phyloP scores from a whole-genome alignment of 2,329 filamentous ascomycete genomes.

The Daldinia eschscholtzii region DNA sequence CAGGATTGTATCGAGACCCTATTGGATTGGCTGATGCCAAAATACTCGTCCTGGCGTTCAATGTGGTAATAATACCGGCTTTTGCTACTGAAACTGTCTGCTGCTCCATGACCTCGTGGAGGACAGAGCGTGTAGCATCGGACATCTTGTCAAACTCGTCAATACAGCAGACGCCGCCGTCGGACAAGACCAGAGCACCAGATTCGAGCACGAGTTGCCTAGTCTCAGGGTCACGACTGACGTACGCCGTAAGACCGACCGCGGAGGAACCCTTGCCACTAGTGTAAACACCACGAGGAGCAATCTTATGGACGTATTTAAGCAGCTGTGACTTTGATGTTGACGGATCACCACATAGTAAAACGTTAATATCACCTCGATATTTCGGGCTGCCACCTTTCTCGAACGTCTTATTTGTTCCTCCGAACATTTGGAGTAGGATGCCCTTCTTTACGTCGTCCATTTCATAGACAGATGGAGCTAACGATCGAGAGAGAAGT shows the following conservation, averaged over 20 bases:
- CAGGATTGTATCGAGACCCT: slow-evolving; percentile 96
- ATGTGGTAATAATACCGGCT: slow-evolving; percentile 94
- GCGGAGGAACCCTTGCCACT: slow-evolving; percentile 85
- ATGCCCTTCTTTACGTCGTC: slow-evolving; percentile 99
- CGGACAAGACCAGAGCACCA: slow-evolving; percentile 81
- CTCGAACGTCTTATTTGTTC: slow-evolving; percentile 97
- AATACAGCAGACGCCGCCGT: slow-evolving; percentile 86
- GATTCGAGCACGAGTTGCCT: slow-evolving; percentile 85
- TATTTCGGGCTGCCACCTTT: slow-evolving; percentile 97
- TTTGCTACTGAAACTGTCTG: slow-evolving; percentile 88
- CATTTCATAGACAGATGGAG: slow-evolving; percentile 96
- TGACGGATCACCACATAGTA: slow-evolving; percentile 96
- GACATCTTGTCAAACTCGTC: slow-evolving; percentile 92
- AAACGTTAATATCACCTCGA: slow-evolving; percentile 95
- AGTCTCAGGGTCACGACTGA: slow-evolving; percentile 83
- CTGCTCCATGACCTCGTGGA: slow-evolving; percentile 91
- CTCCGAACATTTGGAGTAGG: slow-evolving; percentile 93
- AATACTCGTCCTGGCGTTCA: slow-evolving; percentile 96
- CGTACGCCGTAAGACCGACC: slow-evolving; percentile 84
- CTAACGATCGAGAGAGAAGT: slow-evolving; percentile 87
- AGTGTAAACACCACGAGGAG: slow-evolving; percentile 86
- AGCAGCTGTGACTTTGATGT: slow-evolving; percentile 96
- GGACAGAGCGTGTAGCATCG: slow-evolving; percentile 80
- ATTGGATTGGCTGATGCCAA: slow-evolving; percentile 98
- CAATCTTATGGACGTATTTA: slow-evolving; percentile 96